A percentile compares a stretch with the other conserved stretches of the same genome.
Conservation (phyloP, 1,284 basidiomycete species). For the Laetiporus sulphureus region DNA sequence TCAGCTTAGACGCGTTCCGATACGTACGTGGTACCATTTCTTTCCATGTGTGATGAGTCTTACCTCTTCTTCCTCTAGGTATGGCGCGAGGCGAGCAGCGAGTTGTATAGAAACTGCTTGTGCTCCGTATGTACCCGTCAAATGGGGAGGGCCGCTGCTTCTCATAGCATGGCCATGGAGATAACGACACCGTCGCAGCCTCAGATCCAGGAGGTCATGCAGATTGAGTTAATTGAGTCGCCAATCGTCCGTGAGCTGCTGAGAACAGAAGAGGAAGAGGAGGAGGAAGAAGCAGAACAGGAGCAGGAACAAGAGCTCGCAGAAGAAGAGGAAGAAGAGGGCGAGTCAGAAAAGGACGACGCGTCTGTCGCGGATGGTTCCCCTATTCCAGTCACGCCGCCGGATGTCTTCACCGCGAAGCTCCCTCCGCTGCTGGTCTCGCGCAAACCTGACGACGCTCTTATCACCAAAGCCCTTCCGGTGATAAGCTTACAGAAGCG, state of each 20-base stretch:
- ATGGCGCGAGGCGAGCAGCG: constrained; percentile 68
- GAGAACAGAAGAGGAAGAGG: constrained; percentile 9
- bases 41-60: constrained; percentile 2
- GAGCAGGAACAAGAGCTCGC: constrained; percentile 7
- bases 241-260: constrained; percentile 13
- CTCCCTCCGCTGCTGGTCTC: constrained; percentile 17
- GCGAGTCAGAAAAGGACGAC: constrained; percentile 17
- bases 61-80: constrained; percentile 32
- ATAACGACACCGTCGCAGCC: constrained; percentile 13
- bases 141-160: constrained; percentile 37
- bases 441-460: constrained; percentile 11
- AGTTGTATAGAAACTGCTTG: constrained; percentile 62
- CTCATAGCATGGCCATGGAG: constrained; percentile 23
- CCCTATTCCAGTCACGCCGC: constrained; percentile 6
- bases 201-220: constrained; percentile 16
- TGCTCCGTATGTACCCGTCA: constrained; percentile 67
- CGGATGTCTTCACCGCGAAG: constrained; percentile 14
- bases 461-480: constrained; percentile 3
- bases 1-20: constrained; percentile 51
- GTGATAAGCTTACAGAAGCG: too few relatives aligned
- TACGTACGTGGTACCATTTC: constrained; percentile 34
- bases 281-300: constrained; percentile 9
- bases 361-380: constrained; percentile 15
- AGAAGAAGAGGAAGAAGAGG: constrained; percentile 10
- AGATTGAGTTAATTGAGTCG: constrained; percentile 10